Evolutionary conservation across 345 rosid species (phyloP).

Genomic region (Rhizophora mangle): DNA sequence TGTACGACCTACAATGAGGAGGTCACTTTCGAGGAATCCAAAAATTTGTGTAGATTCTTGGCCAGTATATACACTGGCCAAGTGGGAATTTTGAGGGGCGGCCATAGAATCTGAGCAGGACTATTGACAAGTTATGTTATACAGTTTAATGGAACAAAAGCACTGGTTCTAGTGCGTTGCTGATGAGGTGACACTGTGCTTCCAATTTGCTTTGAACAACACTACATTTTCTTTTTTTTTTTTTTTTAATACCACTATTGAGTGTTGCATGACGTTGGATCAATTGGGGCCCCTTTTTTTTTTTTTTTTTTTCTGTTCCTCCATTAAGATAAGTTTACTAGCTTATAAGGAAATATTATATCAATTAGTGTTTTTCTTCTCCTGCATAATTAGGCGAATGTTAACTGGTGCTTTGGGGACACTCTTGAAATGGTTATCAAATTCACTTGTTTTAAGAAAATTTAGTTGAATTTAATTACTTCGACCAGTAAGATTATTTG

Average conservation of each 20-base stretch:
- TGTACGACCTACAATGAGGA: no score
- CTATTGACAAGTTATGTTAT: constrained; percentile 20
- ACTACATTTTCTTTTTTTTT: not conserved
- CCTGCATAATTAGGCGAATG: no score
- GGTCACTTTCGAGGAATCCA: no score
- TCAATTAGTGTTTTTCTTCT: no score
- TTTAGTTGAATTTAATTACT: no score
- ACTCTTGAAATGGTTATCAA: no score
- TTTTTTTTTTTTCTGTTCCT: constrained; percentile 15
- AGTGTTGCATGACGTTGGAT: constrained; percentile 26
- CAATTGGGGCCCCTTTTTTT: constrained; percentile 1
- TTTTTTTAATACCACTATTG: not conserved
- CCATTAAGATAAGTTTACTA: constrained; percentile 3
- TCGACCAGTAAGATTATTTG: no score
- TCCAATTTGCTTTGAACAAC: not conserved
- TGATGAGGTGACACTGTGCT: not conserved
- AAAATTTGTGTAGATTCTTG: constrained; percentile 29
- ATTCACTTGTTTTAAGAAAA: no score
- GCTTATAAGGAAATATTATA: no score
- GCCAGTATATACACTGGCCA: constrained; percentile 12
- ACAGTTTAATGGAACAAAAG: constrained; percentile 15
- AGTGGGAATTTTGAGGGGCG: not conserved
- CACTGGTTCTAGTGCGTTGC: constrained; percentile 24
- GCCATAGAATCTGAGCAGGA: constrained; percentile 1
- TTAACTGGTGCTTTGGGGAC: no score